phyloP scores from a whole-genome alignment of 2,329 filamentous ascomycete genomes.

The Cercospora brassicicola region DNA sequence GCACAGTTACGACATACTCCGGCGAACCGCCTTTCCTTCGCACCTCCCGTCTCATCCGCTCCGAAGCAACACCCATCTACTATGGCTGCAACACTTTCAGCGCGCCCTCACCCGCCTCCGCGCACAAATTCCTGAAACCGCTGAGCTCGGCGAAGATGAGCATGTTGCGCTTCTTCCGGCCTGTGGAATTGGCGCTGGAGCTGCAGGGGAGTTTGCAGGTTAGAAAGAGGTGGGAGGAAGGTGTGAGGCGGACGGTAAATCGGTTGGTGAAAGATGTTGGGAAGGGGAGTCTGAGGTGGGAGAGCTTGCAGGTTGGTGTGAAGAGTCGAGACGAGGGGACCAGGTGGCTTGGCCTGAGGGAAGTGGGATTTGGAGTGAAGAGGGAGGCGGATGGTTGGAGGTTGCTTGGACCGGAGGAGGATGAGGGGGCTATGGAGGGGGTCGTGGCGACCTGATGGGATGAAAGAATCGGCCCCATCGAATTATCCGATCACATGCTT shows the following conservation, averaged over 20 bases:
- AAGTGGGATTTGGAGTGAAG: constrained; percentile 4
- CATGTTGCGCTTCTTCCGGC: constrained; percentile 19
- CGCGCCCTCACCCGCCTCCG: constrained; percentile 21
- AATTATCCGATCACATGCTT: no score
- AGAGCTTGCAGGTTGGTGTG: constrained; percentile 20
- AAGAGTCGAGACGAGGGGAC: constrained; percentile 6
- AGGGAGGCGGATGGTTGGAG: neutral
- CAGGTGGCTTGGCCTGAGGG: constrained; percentile 13
- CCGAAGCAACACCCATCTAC: constrained; percentile 27
- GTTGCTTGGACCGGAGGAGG: neutral
- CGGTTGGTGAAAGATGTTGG: constrained; percentile 18
- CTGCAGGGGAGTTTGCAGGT: constrained; percentile 8
- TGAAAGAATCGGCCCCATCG: no score
- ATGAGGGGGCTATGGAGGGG: neutral
- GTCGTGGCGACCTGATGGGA: neutral
- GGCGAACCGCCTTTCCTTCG: constrained; percentile 22
- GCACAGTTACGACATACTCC: neutral
- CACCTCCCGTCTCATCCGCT: constrained; percentile 18
- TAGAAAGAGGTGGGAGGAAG: constrained; percentile 17
- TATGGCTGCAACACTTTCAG: constrained; percentile 28
- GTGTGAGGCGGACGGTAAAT: constrained; percentile 18
- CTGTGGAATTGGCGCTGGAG: constrained; percentile 20
- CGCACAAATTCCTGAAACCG: constrained; percentile 20
- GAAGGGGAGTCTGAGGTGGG: constrained; percentile 17
- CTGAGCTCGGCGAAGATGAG: constrained; percentile 17